A percentile compares a stretch with the other conserved stretches of the same genome.
These are phyloP conservation scores for Tilletia horrida DNA, from an alignment of 1,284 basidiomycete genomes.

Conservation along the genomic window DNA sequence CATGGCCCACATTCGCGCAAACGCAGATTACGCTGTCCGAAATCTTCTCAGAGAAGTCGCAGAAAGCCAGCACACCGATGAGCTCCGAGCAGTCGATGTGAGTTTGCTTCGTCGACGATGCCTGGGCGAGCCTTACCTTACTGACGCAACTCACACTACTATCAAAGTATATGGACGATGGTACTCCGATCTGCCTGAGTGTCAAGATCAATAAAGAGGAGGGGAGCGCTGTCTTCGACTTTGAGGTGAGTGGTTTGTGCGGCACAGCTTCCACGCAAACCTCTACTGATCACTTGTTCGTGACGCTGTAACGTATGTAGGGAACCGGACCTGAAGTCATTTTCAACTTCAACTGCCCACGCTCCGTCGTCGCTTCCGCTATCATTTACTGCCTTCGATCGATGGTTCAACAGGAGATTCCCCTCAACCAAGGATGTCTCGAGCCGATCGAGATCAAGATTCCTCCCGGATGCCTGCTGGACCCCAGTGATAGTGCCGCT, in stretches of 20 bases:
- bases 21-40: slow-evolving; percentile 84
- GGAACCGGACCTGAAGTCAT: slow-evolving; percentile 78
- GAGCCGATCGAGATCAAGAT: slow-evolving; percentile 69
- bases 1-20: slow-evolving; percentile 67
- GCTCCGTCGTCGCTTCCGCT: slow-evolving; percentile 78
- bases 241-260: slow-evolving; percentile 57
- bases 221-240: slow-evolving; percentile 84
- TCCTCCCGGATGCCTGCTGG: slow-evolving; percentile 73
- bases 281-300: slow-evolving; percentile 56
- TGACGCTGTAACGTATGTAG: slow-evolving; percentile 28
- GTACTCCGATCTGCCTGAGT: slow-evolving; percentile 67
- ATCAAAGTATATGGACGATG: slow-evolving; percentile 23
- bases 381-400: slow-evolving; percentile 90
- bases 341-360: slow-evolving; percentile 76
- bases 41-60: slow-evolving; percentile 76
- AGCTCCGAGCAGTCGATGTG: slow-evolving; percentile 67
- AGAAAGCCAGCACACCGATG: slow-evolving; percentile 63
- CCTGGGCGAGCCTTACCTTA: neutral
- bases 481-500: slow-evolving; percentile 73
- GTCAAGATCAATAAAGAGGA: slow-evolving; percentile 74
- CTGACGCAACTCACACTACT: neutral
- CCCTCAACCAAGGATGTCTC: slow-evolving; percentile 87
- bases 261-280: too few relatives aligned
- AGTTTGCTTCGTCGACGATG: neutral
- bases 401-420: slow-evolving; percentile 88